phyloP scores from a whole-genome alignment of 495 filamentous ascomycete species.

The Penicillium daleae region DNA sequence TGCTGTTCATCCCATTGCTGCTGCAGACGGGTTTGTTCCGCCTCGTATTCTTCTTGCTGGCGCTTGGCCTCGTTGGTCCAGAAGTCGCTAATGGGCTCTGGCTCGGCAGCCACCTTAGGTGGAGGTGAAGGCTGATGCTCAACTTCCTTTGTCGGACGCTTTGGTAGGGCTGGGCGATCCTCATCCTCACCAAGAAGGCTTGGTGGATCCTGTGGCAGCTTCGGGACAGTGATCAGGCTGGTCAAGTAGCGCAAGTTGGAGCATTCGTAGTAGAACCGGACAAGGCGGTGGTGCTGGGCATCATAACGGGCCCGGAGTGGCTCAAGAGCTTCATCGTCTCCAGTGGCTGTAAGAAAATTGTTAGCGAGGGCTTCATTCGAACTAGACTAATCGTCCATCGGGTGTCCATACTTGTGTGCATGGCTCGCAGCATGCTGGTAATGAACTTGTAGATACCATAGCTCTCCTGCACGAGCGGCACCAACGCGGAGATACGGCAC shows the following conservation, averaged over 20 bases:
- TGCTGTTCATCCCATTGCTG: conserved; percentile 78
- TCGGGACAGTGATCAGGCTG: conserved; percentile 92
- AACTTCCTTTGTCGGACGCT: conserved; percentile 69
- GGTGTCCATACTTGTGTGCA: conserved; percentile 81
- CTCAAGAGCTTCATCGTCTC: conserved; percentile 92
- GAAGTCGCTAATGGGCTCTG: conserved; percentile 95
- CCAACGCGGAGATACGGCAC: conserved; percentile 90
- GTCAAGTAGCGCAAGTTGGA: conserved; percentile 96
- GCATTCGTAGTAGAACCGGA: conserved; percentile 99
- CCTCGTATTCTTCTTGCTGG: conserved; percentile 92
- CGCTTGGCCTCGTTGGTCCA: conserved; percentile 91
- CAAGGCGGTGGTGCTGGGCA: conserved; percentile 91
- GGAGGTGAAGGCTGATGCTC: conserved; percentile 66
- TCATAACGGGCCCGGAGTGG: conserved; percentile 87
- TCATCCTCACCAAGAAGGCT: conserved; percentile 85
- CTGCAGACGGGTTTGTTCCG: conserved; percentile 85
- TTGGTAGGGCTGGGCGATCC: conserved; percentile 78
- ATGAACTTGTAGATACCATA: conserved; percentile 98
- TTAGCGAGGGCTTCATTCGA: conserved; percentile 10
- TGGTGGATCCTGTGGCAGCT: conserved; percentile 91
- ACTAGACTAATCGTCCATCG: background rate
- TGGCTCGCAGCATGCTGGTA: conserved; percentile 91
- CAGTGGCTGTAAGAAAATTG: conserved; percentile 64
- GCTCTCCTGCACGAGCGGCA: conserved; percentile 93
- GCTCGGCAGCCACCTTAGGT: conserved; percentile 69